Percentiles rank a stretch among this genome's conserved stretches.
Evolutionary conservation across 2,329 filamentous ascomycete species (phyloP).

Genomic region (Cercospora citrullina): DNA sequence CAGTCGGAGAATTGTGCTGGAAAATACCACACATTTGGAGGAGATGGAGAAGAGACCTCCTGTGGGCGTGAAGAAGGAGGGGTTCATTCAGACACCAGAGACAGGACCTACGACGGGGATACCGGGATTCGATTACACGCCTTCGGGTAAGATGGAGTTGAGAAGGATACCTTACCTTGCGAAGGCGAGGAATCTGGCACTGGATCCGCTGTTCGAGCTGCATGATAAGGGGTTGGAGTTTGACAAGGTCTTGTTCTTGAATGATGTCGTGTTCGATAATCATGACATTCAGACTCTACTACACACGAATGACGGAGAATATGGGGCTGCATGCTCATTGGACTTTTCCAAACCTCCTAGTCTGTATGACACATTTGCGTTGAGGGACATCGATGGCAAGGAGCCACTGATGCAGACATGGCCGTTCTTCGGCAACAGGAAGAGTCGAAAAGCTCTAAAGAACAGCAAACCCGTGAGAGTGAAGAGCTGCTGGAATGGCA

Average conservation of each 20-base stretch:
- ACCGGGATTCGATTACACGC: slow-evolving; percentile 13
- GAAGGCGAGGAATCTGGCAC: slow-evolving; percentile 61
- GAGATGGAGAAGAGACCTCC: slow-evolving; percentile 52
- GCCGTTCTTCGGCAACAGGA: slow-evolving; percentile 58
- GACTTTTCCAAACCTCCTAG: slow-evolving; percentile 58
- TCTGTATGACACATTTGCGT: slow-evolving; percentile 65
- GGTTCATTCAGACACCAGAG: slow-evolving; percentile 64
- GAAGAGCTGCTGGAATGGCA: slow-evolving; percentile 66
- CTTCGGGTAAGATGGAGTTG: slow-evolving; percentile 53
- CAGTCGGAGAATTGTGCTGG: slow-evolving; percentile 56
- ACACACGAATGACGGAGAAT: slow-evolving; percentile 58
- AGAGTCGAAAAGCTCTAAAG: slow-evolving; percentile 57
- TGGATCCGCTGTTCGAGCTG: slow-evolving; percentile 59
- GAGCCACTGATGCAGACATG: slow-evolving; percentile 56
- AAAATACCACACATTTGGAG: slow-evolving; percentile 60
- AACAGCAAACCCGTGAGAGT: slow-evolving; percentile 58
- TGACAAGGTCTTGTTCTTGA: slow-evolving; percentile 62
- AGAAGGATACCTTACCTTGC: slow-evolving; percentile 70
- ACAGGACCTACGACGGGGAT: slow-evolving; percentile 11
- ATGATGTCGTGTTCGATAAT: slow-evolving; percentile 62
- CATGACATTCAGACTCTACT: slow-evolving; percentile 59
- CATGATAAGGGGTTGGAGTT: slow-evolving; percentile 54
- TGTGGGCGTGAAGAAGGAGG: slow-evolving; percentile 42
- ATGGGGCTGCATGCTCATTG: slow-evolving; percentile 62
- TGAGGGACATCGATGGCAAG: slow-evolving; percentile 56